Evolutionary conservation across 1,139 yeast genomes (phyloP).

Genomic region (Lizanozyma gosingica): DNA sequence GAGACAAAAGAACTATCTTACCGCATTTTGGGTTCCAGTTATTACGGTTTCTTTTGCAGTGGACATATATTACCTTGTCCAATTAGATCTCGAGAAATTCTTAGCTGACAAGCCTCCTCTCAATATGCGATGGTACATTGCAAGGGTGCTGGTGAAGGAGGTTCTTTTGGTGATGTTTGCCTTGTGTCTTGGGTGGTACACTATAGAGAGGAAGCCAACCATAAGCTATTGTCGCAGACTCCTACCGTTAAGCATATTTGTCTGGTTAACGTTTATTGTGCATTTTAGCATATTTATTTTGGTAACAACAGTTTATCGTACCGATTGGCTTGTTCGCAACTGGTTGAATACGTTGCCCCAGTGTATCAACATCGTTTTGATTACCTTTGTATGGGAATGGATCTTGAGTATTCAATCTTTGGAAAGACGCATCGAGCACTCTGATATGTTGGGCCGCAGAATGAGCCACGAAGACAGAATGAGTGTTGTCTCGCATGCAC

Average conservation of each 20-base stretch:
- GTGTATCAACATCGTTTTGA: constrained; percentile 23
- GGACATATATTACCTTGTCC: constrained; percentile 4
- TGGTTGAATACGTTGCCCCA: constrained; percentile 31
- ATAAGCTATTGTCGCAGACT: constrained; percentile 23
- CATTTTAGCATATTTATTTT: constrained; percentile 20
- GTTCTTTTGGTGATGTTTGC: constrained; percentile 21
- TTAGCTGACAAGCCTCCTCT: neutral
- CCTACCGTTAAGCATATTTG: constrained; percentile 27
- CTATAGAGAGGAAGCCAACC: constrained; percentile 19
- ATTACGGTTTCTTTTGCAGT: constrained; percentile 15
- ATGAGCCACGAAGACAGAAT: constrained; percentile 13
- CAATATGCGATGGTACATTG: constrained; percentile 12
- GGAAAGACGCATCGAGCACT: constrained; percentile 29
- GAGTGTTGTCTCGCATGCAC: neutral
- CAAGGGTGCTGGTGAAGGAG: constrained; percentile 14
- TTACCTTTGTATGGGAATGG: constrained; percentile 40
- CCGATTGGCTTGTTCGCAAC: constrained; percentile 22
- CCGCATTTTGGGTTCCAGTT: constrained; percentile 12
- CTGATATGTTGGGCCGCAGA: constrained; percentile 36
- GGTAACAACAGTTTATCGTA: constrained; percentile 14
- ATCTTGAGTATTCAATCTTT: constrained; percentile 26
- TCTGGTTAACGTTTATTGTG: constrained; percentile 21
- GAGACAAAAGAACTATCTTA: constrained; percentile 12
- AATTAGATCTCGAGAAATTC: neutral
- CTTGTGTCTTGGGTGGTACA: constrained; percentile 19